Percentiles rank a stretch among this genome's conserved stretches.
Conservation (phyloP, 306 rosid genomes). For the Quercus parvula region DNA sequence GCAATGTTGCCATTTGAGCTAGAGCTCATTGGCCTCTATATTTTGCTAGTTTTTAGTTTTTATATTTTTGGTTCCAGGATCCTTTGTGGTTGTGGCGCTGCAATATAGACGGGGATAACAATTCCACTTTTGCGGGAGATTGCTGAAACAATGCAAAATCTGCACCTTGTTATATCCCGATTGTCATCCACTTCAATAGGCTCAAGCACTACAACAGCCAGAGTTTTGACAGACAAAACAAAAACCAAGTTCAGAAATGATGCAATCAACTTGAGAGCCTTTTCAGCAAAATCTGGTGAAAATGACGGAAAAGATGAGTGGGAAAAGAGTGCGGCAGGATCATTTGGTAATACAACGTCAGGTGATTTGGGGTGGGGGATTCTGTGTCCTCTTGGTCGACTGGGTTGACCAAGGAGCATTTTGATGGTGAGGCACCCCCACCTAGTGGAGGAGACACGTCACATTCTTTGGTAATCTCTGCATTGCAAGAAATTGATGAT, state of each 20-base stretch:
- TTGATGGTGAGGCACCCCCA: conserved; percentile 54
- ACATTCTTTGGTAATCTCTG: conserved; percentile 25
- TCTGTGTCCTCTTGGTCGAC: conserved; percentile 66
- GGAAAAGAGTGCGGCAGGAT: conserved; percentile 28
- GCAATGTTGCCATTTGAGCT: no score
- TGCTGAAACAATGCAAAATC: conserved; percentile 32
- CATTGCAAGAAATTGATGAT: conserved; percentile 59
- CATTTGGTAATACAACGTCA: conserved; percentile 12
- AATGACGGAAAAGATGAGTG: conserved; percentile 29
- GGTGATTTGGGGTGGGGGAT: conserved; percentile 39
- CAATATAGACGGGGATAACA: background rate
- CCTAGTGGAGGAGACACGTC: conserved; percentile 8
- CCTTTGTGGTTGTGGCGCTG: background rate
- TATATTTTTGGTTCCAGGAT: background rate
- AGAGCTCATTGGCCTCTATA: background rate
- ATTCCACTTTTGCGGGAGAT: background rate
- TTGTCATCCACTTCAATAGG: conserved; percentile 25
- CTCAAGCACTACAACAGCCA: conserved; percentile 15
- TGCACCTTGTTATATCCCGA: conserved; percentile 34
- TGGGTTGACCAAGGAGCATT: conserved; percentile 69
- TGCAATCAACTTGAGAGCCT: conserved; percentile 1
- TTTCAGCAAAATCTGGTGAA: conserved; percentile 42
- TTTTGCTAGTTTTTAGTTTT: background rate
- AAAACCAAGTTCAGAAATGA: conserved; percentile 2
- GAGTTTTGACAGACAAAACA: conserved; percentile 25